Base-by-base conservation (phyloP, 208 protist species). In the Novymonas esmeraldas region DNA sequence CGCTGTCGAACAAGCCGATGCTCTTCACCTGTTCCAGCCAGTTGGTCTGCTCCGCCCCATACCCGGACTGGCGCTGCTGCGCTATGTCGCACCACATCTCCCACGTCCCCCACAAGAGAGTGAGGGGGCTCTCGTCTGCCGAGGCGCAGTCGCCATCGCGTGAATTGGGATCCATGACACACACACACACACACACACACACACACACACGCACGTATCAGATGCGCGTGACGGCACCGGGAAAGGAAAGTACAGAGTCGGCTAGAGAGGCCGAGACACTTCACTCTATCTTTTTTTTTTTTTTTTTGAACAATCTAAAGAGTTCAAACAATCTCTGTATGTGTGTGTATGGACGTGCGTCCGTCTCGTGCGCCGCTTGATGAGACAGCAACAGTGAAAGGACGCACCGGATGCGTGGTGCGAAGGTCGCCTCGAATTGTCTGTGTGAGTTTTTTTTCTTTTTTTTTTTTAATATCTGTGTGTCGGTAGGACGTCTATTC, bases 51-150 rank as follows among this genome's bases (percentile, higher is more conserved):
- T 78, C 76, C 1, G 41, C 18, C 10, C 64, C 11, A 34, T 62
- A 34, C 61, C 54, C 41, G 1, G 50, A 39, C 44, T 38, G 62
- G 45, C 69, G 56, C 54, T 45, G 72, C 51, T 34, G 74, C 20
- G 75, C 62, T 0, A 96, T 50, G 48, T 92, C 88, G 49, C 88
- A 94, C 92, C 89, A 96, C 78, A 94, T 76, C 73, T 96, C 88
- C 89, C 92, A 96, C 54, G 85, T 90, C n/a, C 92, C 86, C 89
- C 92, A 96, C n/a, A 96, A 73, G 45, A 89, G 73, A 18, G 87
- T 95, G 14, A 82, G 77, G 28, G 73, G 69, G 11, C 60, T 22
- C 63, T 73, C 69, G 41, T 78, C 67, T 41, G 68, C 26, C 38
- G 29, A 39, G 49, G 64, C 28, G 50, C 28, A 41, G 41, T 64